Evolutionary conservation across 768 basidiomycete genomes (phyloP).

Genomic region (Grammothele lineata): DNA sequence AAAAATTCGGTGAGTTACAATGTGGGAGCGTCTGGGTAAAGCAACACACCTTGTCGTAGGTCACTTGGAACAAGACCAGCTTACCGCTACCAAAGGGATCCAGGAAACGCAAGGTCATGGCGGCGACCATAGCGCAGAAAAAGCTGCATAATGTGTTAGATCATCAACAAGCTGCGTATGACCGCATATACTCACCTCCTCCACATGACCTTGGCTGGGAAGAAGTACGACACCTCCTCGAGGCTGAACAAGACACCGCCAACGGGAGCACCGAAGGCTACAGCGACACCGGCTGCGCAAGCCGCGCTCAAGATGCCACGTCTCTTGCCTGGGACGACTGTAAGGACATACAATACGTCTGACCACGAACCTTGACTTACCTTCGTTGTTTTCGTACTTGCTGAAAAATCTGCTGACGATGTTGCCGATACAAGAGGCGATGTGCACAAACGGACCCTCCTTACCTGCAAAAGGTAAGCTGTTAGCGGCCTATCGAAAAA

Average conservation of each 20-base stretch:
- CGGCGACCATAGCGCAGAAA: constrained; percentile 97
- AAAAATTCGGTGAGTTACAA: too few species aligned
- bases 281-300: constrained; percentile 95
- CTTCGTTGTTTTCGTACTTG: constrained; percentile 97
- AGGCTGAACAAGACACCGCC: constrained; percentile 90
- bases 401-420: constrained; percentile 80
- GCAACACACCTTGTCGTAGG: constrained; percentile 67
- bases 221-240: constrained; percentile 96
- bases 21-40: too few species aligned
- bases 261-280: constrained; percentile 95
- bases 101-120: constrained; percentile 86
- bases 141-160: constrained; percentile 49
- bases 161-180: too few species aligned
- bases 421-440: constrained; percentile 89
- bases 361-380: constrained; percentile 24
- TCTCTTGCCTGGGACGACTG: constrained; percentile 63
- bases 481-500: too few species aligned
- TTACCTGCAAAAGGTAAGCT: constrained; percentile 38
- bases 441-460: constrained; percentile 85
- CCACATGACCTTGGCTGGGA: constrained; percentile 98
- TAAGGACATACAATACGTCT: not conserved
- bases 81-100: constrained; percentile 97
- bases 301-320: constrained; percentile 95
- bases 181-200: constrained; percentile 53
- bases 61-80: constrained; percentile 87